phyloP scores from a whole-genome alignment of 2,329 filamentous ascomycete species.

The Metarhizium guizhouense region DNA sequence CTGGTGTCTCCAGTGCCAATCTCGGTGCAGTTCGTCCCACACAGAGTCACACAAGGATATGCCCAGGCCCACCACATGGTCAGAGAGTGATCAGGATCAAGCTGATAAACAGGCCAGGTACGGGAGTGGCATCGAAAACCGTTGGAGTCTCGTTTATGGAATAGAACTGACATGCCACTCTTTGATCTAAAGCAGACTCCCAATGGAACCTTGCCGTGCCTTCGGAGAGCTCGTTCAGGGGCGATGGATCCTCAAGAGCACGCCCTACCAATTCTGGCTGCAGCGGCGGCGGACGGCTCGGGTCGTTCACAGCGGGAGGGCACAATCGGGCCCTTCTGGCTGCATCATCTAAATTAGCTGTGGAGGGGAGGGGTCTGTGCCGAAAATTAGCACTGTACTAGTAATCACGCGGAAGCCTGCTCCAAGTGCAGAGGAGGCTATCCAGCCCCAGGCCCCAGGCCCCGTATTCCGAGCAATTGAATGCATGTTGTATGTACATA shows the following conservation, averaged over 20 bases:
- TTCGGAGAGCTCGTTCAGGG: neutral
- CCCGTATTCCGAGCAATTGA: neutral
- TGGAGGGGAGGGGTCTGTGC: neutral
- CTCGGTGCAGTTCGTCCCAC: constrained; percentile 13
- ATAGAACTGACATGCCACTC: neutral
- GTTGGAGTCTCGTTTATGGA: neutral
- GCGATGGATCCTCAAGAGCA: neutral
- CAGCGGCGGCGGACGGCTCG: constrained; percentile 8
- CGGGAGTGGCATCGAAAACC: neutral
- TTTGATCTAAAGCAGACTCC: neutral
- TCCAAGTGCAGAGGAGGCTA: neutral
- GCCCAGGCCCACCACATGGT: constrained; percentile 8
- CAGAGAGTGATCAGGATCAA: constrained; percentile 5
- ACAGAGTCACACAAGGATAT: constrained; percentile 7
- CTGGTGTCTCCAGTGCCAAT: constrained; percentile 3
- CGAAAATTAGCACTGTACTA: neutral
- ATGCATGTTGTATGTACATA: neutral
- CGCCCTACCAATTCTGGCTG: neutral
- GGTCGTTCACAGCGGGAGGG: constrained; percentile 7
- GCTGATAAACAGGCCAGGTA: neutral
- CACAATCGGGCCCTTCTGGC: constrained; percentile 2
- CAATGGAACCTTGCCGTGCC: neutral
- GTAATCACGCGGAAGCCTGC: neutral
- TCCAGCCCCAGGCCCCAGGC: neutral
- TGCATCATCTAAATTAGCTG: neutral